Conservation (phyloP, 768 basidiomycete species). For the Chalciporus chontae region DNA sequence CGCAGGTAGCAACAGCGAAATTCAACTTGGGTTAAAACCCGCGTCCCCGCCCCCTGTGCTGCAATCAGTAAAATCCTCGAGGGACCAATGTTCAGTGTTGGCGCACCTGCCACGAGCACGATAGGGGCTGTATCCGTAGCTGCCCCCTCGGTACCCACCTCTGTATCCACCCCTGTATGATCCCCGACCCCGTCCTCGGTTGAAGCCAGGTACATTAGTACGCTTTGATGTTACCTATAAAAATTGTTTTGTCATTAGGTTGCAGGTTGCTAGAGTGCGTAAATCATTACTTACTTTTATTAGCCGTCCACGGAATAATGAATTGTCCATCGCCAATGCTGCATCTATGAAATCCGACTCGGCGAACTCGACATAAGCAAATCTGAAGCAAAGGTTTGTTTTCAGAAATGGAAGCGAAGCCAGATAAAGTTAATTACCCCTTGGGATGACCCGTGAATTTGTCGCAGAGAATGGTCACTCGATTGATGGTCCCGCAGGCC, state of each 20-base stretch:
- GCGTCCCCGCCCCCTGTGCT: constrained; percentile 69
- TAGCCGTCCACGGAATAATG: constrained; percentile 88
- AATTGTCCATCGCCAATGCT: constrained; percentile 91
- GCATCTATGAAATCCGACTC: constrained; percentile 89
- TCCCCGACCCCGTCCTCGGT: constrained; percentile 76
- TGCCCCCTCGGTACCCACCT: constrained; percentile 57
- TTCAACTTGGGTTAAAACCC: constrained; percentile 43
- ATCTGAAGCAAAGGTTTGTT: constrained; percentile 47
- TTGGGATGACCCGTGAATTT: constrained; percentile 99
- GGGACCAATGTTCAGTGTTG: not conserved
- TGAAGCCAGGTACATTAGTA: constrained; percentile 93
- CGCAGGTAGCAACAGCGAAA: constrained; percentile 15
- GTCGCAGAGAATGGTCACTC: constrained; percentile 98
- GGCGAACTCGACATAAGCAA: constrained; percentile 98
- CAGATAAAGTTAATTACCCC: constrained; percentile 55
- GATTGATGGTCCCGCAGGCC: constrained; percentile 96
- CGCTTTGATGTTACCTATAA: constrained; percentile 91
- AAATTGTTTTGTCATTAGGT: not conserved
- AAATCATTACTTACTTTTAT: constrained; percentile 66
- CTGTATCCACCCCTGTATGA: constrained; percentile 57
- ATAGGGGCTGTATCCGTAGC: constrained; percentile 52
- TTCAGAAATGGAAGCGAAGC: constrained; percentile 3
- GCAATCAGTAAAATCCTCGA: not conserved
- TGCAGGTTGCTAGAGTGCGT: not conserved
- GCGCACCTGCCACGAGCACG: constrained; percentile 72